Percentiles rank a stretch among this genome's conserved stretches.
These are phyloP conservation scores for Phylloporus sp. DNA, from an alignment of 768 basidiomycete genomes.

Conservation along the genomic window DNA sequence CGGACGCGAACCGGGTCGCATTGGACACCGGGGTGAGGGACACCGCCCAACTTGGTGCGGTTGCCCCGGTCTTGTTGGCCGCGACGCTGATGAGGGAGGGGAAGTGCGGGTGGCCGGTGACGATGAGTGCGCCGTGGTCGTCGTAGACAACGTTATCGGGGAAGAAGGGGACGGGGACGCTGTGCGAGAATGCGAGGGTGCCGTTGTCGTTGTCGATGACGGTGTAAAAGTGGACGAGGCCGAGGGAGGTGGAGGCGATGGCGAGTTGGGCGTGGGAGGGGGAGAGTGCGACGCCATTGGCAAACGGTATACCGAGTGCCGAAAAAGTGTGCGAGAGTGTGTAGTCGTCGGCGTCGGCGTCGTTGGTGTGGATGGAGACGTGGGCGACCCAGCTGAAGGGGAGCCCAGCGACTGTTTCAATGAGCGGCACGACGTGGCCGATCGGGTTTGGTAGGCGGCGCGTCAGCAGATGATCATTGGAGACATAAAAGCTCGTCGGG, in stretches of 20 bases:
- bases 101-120: slow-evolving; percentile 66
- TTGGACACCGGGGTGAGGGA: slow-evolving; percentile 33
- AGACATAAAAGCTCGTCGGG: slow-evolving; percentile 63
- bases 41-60: slow-evolving; percentile 56
- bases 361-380: slow-evolving; percentile 35
- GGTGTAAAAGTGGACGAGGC: slow-evolving; percentile 46
- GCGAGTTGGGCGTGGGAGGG: slow-evolving; percentile 47
- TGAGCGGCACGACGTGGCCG: slow-evolving; percentile 46
- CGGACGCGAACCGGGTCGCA: neutral
- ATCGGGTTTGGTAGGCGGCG: slow-evolving; percentile 49
- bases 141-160: slow-evolving; percentile 61
- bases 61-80: slow-evolving; percentile 36
- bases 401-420: slow-evolving; percentile 52
- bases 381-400: slow-evolving; percentile 60
- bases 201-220: slow-evolving; percentile 42
- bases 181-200: slow-evolving; percentile 34
- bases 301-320: slow-evolving; percentile 51
- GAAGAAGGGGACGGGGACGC: slow-evolving; percentile 50
- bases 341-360: slow-evolving; percentile 19
- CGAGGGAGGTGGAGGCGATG: slow-evolving; percentile 49
- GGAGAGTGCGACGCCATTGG: slow-evolving; percentile 66
- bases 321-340: slow-evolving; percentile 36
- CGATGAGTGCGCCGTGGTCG: slow-evolving; percentile 43
- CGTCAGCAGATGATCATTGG: slow-evolving; percentile 68
- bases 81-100: slow-evolving; percentile 44